Evolutionary conservation across 345 rosid genomes (phyloP).

Genomic region (Ceriops tagal): DNA sequence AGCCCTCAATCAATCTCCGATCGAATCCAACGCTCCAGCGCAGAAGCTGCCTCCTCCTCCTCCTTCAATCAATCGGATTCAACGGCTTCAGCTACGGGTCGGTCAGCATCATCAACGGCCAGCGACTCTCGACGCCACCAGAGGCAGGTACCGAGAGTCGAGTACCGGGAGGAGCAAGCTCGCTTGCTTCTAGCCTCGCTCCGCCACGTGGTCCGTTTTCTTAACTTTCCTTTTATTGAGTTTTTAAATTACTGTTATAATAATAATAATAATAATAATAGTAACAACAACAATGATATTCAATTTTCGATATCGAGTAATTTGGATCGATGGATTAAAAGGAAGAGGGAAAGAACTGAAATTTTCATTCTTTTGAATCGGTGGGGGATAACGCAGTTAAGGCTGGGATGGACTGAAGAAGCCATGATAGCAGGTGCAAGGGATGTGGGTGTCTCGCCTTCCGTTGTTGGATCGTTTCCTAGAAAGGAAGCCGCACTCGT

Average conservation of each 20-base stretch:
- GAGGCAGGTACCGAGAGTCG: conserved; percentile 46
- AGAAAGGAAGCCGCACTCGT: conserved; percentile 84
- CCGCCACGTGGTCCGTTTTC: conserved; percentile 62
- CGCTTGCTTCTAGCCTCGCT: conserved; percentile 75
- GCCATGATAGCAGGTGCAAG: conserved; percentile 90
- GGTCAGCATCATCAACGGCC: conserved; percentile 26
- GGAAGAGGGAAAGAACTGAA: too few species aligned
- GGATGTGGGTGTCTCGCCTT: conserved; percentile 85
- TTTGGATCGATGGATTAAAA: too few species aligned
- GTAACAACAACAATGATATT: neutral
- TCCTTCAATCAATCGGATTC: conserved; percentile 33
- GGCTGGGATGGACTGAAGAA: conserved; percentile 78
- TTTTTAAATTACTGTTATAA: neutral
- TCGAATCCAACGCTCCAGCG: conserved; percentile 7
- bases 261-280: neutral
- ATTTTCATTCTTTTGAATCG: neutral
- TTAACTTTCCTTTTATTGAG: neutral
- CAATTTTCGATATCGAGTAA: neutral
- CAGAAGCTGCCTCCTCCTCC: neutral
- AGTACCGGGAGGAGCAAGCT: conserved; percentile 67
- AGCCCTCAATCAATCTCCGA: conserved; percentile 31
- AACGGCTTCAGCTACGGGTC: conserved; percentile 18
- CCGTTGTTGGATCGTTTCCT: conserved; percentile 78
- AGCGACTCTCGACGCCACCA: conserved; percentile 38
- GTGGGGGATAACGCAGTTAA: conserved; percentile 33